Conservation (phyloP, 2,329 filamentous ascomycete species). For the Purpureocillium takamizusanense region DNA sequence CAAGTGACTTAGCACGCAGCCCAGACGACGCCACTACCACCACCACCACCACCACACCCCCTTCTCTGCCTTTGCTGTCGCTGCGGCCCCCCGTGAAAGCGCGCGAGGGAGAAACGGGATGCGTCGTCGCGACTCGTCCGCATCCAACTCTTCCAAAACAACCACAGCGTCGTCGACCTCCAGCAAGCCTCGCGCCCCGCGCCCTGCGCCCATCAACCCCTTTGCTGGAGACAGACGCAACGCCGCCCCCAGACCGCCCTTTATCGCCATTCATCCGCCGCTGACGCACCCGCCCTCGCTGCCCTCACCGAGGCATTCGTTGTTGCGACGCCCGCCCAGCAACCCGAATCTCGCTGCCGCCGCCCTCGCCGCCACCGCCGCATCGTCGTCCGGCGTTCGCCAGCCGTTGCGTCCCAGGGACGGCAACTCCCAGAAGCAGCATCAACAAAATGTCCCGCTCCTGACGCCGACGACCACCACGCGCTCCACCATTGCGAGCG, state of each 20-base stretch:
- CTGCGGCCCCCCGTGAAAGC: too few species aligned
- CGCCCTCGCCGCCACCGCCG: conserved; percentile 7
- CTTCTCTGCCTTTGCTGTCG: too few species aligned
- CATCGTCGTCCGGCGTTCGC: conserved; percentile 13
- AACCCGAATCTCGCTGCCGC: not conserved
- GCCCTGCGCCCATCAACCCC: not conserved
- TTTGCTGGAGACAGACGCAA: conserved; percentile 6
- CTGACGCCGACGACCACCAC: conserved; percentile 20
- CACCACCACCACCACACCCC: too few species aligned
- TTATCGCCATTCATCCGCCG: not conserved
- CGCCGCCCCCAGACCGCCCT: conserved; percentile 5
- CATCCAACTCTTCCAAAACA: not conserved
- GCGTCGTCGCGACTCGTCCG: conserved; percentile 1
- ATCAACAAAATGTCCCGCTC: conserved; percentile 13
- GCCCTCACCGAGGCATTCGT: not conserved
- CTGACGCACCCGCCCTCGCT: not conserved
- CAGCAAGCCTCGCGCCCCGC: not conserved
- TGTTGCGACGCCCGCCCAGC: not conserved
- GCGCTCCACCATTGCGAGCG: conserved; percentile 11
- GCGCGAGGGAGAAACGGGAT: not conserved
- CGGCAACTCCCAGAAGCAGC: conserved; percentile 2
- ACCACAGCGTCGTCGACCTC: conserved; percentile 1
- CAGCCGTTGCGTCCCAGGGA: conserved; percentile 10
- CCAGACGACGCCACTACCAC: too few species aligned
- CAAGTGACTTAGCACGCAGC: too few species aligned